A percentile compares a stretch with the other conserved stretches of the same genome.
Conservation (phyloP, 176 grass and related monocot species). For the Phoenix roebelenii region DNA sequence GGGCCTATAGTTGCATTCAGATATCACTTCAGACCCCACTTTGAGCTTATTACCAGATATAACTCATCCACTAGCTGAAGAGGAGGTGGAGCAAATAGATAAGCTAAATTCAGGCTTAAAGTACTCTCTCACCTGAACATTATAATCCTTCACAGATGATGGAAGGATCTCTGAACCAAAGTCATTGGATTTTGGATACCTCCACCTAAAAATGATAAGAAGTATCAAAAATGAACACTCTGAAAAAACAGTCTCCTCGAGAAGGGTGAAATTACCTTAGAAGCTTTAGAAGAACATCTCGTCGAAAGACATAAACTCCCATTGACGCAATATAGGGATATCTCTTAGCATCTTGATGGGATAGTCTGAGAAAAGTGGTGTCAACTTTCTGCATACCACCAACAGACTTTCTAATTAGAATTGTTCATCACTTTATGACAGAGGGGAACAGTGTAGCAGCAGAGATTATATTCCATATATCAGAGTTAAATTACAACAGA, state of each 20-base stretch:
- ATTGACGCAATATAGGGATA: constrained; percentile 70
- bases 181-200: constrained; percentile 52
- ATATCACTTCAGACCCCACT: too few species aligned
- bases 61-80: too few species aligned
- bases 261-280: constrained; percentile 35
- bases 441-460: too few species aligned
- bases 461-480: too few species aligned
- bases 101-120: too few species aligned
- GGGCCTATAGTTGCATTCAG: too few species aligned
- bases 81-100: too few species aligned
- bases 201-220: constrained; percentile 33
- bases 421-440: too few species aligned
- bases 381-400: constrained; percentile 43
- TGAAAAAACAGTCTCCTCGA: too few species aligned
- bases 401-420: too few species aligned
- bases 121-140: constrained; percentile 40
- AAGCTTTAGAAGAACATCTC: constrained; percentile 45
- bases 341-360: constrained; percentile 19
- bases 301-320: constrained; percentile 78
- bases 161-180: constrained; percentile 71
- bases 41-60: too few species aligned
- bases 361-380: constrained; percentile 31
- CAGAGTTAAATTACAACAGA: too few species aligned
- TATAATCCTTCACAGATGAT: constrained; percentile 41
- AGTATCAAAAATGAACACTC: neutral